Evolutionary conservation across 78 protist genomes (phyloP).

Genomic region (Speleostelium caveatum): DNA sequence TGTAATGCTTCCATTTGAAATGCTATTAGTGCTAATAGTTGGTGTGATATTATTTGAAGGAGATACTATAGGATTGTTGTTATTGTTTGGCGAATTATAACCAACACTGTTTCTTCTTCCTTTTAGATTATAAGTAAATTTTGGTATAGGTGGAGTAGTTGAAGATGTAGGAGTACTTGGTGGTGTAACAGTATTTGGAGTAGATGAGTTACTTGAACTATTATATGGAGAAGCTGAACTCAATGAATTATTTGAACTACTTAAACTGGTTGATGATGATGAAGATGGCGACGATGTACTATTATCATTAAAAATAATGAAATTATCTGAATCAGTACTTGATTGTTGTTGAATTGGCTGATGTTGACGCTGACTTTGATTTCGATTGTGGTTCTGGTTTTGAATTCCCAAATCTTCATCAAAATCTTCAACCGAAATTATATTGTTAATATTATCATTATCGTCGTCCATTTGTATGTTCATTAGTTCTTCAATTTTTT

Average conservation of each 20-base stretch:
- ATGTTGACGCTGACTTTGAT: neutral
- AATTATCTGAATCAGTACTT: too few species aligned
- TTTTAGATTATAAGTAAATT: neutral
- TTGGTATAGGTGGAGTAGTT: neutral
- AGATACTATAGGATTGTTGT: too few species aligned
- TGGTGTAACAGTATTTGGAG: neutral
- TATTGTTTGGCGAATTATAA: neutral
- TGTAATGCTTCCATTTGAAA: neutral
- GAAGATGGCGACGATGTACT: neutral
- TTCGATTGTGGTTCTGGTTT: too few species aligned
- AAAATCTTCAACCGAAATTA: neutral
- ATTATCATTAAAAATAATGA: too few species aligned
- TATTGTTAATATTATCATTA: neutral
- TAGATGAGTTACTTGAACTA: neutral
- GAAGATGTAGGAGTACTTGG: neutral
- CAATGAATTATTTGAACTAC: neutral
- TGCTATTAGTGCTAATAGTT: neutral
- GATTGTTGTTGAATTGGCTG: neutral
- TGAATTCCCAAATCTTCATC: neutral
- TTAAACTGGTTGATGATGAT: neutral
- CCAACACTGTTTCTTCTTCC: neutral
- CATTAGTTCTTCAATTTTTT: slow-evolving; percentile 6
- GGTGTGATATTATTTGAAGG: neutral
- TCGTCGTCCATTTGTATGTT: neutral
- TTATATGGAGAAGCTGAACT: too few species aligned